Percentiles rank a stretch among this genome's conserved stretches.
Conservation (phyloP, 495 filamentous ascomycete species). For the Neurospora cerealis region DNA sequence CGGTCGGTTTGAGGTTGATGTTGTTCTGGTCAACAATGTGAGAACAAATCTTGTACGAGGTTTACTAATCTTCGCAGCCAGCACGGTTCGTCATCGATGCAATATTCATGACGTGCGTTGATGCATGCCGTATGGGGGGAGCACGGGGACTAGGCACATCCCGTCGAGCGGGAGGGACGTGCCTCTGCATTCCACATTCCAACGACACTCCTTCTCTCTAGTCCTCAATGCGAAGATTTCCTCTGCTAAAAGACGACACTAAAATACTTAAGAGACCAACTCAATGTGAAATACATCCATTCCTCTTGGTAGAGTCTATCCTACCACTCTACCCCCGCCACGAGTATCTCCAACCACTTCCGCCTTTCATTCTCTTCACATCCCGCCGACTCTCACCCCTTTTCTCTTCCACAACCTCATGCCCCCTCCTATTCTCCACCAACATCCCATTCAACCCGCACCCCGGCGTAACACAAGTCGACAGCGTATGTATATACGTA, state of each 20-base stretch:
- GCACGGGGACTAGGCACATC: neutral
- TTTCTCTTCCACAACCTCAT: neutral
- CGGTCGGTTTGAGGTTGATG: neutral
- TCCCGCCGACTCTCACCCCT: neutral
- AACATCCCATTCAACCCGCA: neutral
- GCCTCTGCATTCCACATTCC: neutral
- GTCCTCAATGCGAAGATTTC: no score
- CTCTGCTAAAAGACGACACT: no score
- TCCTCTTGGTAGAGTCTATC: neutral
- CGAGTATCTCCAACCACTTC: neutral
- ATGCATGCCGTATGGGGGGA: neutral
- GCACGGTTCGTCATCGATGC: neutral
- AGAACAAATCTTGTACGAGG: neutral
- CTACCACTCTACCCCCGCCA: neutral
- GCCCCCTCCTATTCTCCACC: neutral
- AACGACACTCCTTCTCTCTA: neutral
- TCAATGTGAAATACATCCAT: neutral
- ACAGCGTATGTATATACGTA: conserved; percentile 24
- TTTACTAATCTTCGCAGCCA: neutral
- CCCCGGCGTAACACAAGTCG: neutral
- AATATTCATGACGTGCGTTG: neutral
- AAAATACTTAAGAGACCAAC: no score
- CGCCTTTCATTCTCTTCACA: neutral
- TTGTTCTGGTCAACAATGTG: neutral
- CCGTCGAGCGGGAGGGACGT: neutral